Evolutionary conservation across 169 alveolate species (phyloP).

Genomic region (Ichthyophthirius multifiliis): DNA sequence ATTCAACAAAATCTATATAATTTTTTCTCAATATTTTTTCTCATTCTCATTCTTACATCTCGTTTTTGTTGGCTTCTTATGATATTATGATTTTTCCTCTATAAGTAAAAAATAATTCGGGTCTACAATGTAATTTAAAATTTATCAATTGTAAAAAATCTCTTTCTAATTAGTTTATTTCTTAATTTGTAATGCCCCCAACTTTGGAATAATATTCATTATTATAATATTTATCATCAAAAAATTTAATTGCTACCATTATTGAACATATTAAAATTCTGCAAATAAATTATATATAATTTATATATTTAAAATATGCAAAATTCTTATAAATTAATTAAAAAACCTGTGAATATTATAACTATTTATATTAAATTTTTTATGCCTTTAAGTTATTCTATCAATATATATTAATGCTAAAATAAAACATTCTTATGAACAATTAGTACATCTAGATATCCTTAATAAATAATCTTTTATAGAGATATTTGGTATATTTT

Average conservation of each 20-base stretch:
- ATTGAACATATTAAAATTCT: no score
- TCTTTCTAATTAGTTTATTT: constrained; percentile 30
- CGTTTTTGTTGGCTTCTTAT: no score
- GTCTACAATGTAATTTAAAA: constrained; percentile 18
- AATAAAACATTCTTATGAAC: constrained; percentile 12
- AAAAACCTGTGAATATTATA: constrained; percentile 22
- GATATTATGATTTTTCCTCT: no score
- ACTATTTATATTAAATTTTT: constrained; percentile 2
- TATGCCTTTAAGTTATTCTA: constrained; percentile 18
- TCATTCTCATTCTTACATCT: no score
- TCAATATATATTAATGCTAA: constrained; percentile 35
- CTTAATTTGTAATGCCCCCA: constrained; percentile 49
- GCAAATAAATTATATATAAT: no score
- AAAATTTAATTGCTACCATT: constrained; percentile 35
- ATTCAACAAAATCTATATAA: no score
- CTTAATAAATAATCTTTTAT: constrained; percentile 15
- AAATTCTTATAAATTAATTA: no score
- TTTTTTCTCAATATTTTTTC: no score
- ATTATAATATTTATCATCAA: constrained; percentile 43
- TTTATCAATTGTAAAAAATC: constrained; percentile 35
- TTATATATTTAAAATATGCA: no score
- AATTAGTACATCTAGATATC: not conserved
- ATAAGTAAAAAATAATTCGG: constrained; percentile 30
- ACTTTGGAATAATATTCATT: constrained; percentile 46
- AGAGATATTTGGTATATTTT: not conserved